Percentiles rank a stretch among this genome's conserved stretches.
These are phyloP conservation scores for Epichloe glyceriae DNA, from an alignment of 2,329 filamentous ascomycete species.

Conservation along the genomic window DNA sequence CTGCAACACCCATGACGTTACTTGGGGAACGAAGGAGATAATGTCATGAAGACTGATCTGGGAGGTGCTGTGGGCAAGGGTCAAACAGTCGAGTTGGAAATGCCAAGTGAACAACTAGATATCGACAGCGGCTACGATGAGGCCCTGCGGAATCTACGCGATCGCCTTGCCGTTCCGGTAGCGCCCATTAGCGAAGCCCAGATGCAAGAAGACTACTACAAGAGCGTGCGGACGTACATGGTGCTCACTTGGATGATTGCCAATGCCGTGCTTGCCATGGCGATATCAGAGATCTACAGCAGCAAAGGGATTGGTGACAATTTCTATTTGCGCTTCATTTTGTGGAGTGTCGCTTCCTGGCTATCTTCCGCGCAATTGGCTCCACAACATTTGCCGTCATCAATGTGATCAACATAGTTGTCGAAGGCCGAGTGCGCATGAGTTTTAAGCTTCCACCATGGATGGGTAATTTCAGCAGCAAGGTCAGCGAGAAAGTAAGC, in stretches of 20 bases:
- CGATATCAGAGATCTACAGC: constrained; percentile 74
- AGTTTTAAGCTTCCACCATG: constrained; percentile 37
- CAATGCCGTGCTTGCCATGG: constrained; percentile 90
- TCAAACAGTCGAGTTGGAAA: constrained; percentile 82
- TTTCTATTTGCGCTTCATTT: constrained; percentile 81
- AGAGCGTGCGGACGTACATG: constrained; percentile 94
- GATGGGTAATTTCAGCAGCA: constrained; percentile 29
- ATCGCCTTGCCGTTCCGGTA: constrained; percentile 69
- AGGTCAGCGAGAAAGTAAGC: constrained; percentile 35
- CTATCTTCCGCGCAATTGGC: constrained; percentile 78
- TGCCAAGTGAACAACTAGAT: constrained; percentile 95
- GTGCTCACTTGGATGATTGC: constrained; percentile 87
- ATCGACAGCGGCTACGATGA: constrained; percentile 98
- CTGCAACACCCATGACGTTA: constrained; percentile 98
- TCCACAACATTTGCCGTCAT: constrained; percentile 71
- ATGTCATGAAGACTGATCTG: constrained; percentile 83
- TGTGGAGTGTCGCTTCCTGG: constrained; percentile 85
- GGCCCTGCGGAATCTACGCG: constrained; percentile 86
- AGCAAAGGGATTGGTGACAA: constrained; percentile 62
- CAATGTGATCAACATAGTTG: constrained; percentile 69
- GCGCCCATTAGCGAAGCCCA: constrained; percentile 57
- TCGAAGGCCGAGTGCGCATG: constrained; percentile 66
- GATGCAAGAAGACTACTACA: constrained; percentile 97
- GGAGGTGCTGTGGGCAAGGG: constrained; percentile 71
- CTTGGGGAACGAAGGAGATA: constrained; percentile 98